A percentile compares a stretch with the other conserved stretches of the same genome.
These are phyloP conservation scores for Eucalyptus erythrocorys DNA, from an alignment of 345 rosid genomes.

Conservation along the genomic window DNA sequence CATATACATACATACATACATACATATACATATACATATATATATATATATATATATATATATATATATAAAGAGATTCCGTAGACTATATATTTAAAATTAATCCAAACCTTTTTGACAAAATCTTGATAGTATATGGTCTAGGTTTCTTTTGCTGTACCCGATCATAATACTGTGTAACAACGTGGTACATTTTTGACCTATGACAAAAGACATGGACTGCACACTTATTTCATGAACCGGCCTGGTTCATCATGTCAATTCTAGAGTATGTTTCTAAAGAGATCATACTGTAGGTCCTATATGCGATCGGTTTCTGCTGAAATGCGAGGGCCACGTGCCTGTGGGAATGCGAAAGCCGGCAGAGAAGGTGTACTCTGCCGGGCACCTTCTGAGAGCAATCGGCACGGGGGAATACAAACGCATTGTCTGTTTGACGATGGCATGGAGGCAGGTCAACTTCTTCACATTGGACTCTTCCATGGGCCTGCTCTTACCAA, in stretches of 20 bases:
- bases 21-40: too few species aligned
- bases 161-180: neutral
- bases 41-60: too few species aligned
- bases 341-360: slow-evolving; percentile 8
- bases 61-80: neutral
- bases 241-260: neutral
- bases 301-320: too few species aligned
- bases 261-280: neutral
- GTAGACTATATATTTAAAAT: neutral
- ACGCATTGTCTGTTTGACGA: slow-evolving; percentile 7
- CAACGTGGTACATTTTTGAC: neutral
- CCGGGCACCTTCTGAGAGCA: neutral
- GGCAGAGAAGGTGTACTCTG: slow-evolving; percentile 5
- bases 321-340: too few species aligned
- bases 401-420: slow-evolving; percentile 2
- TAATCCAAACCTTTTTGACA: neutral
- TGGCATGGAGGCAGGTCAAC: slow-evolving; percentile 5
- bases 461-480: slow-evolving; percentile 7
- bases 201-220: neutral
- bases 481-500: slow-evolving; percentile 1
- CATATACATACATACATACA: too few species aligned
- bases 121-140: neutral
- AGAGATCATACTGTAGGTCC: neutral
- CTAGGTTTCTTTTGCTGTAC: neutral
- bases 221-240: neutral